Evolutionary conservation across 106 monocot species (phyloP), one percentile per base, ranked within the genome.

Genomic region (Acorus gramineus): DNA sequence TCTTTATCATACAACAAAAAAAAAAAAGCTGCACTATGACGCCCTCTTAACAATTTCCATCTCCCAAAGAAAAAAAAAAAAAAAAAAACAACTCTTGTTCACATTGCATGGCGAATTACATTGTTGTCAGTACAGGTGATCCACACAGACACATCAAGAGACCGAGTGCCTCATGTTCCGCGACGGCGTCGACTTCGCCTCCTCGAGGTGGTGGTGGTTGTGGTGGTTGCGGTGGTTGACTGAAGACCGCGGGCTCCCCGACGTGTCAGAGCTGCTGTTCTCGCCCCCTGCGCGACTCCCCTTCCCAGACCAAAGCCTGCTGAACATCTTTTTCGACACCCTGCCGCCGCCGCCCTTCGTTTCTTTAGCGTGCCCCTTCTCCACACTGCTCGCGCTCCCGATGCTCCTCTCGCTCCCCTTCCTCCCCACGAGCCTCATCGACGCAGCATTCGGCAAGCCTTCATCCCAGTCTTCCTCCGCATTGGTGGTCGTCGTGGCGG

Each of bases 281-380:
- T 81, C 81, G 3, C 77, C 71, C 4, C 63, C 67, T 28, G 28
- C 28, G 28, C 28, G 28, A 2, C 80, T 63, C 56, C 51, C 71
- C 46, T 83, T 87, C 46, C 74, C 58, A 0, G 80, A 87, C 79
- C 79, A 87, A 44, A 87, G 61, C 74, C 77, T 87, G 71, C 77
- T 77, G 9, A 83, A 53, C 42, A 87, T 68, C 71, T 77, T 87
- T 54, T 83, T 83, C 5, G 86, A 72, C 80, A 69, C 80, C 44
- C 46, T 55, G 43, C 76, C 77, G 10, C 69, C 75, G 8, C n/a
- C 51, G 49, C 50, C 71, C 42, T 61, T 76, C 1, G 71, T 57
- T 9, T 69, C 80, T 46, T 28, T 28, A 28, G 56, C 66, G 44
- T 60, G 54, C 42, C 61, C 64, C 52, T 71, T 61, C 10, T 47